Evolutionary conservation across 2,329 filamentous ascomycete genomes (phyloP).

Genomic region (Aspergillus niger): DNA sequence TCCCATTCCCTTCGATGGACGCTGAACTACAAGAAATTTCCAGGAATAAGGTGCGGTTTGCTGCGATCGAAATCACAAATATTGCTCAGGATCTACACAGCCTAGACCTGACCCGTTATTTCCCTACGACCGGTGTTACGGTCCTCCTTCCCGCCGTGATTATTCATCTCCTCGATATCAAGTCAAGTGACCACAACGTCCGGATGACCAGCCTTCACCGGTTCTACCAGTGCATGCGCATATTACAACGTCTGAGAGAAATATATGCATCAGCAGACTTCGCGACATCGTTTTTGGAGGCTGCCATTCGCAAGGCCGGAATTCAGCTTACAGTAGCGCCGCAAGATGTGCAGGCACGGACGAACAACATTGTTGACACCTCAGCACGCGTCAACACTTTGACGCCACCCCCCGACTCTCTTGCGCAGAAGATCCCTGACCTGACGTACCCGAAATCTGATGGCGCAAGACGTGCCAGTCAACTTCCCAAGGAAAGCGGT

Average conservation of each 20-base stretch:
- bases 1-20: conserved; percentile 58
- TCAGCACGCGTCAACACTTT: conserved; percentile 34
- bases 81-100: conserved; percentile 77
- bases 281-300: conserved; percentile 91
- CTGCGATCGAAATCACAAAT: conserved; percentile 80
- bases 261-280: conserved; percentile 95
- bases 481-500: conserved; percentile 26
- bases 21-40: conserved; percentile 80
- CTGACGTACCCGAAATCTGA: conserved; percentile 38
- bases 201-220: conserved; percentile 74
- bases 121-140: conserved; percentile 88
- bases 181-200: conserved; percentile 71
- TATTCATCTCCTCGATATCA: conserved; percentile 90
- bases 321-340: conserved; percentile 65
- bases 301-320: conserved; percentile 82
- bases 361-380: conserved; percentile 21
- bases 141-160: conserved; percentile 91
- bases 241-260: conserved; percentile 83
- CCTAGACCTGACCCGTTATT: conserved; percentile 71
- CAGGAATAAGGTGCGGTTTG: conserved; percentile 76
- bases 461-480: conserved; percentile 20
- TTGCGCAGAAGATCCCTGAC: conserved; percentile 43
- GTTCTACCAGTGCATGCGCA: conserved; percentile 89
- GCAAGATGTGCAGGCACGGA: conserved; percentile 33
- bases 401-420: conserved; percentile 45